Percentiles rank a stretch among this genome's conserved stretches.
phyloP scores from a whole-genome alignment of 148 eudicot genomes.

The Simmondsia chinensis region DNA sequence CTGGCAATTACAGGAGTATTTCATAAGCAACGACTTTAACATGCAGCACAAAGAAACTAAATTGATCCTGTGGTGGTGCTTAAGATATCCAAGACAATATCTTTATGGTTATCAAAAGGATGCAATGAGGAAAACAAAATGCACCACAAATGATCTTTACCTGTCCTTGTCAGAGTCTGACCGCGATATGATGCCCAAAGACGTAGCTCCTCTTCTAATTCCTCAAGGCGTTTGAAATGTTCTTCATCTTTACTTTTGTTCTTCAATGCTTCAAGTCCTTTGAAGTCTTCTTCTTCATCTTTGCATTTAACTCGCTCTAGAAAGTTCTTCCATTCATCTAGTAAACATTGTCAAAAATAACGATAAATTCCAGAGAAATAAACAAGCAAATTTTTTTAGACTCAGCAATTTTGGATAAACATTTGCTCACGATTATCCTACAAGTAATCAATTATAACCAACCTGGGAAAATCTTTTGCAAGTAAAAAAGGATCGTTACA shows the following conservation, averaged over 20 bases:
- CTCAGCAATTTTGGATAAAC: too few species aligned
- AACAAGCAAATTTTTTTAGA: constrained; percentile 9
- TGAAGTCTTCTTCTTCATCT: constrained; percentile 58
- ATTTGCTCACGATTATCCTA: too few species aligned
- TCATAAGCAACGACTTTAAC: background rate
- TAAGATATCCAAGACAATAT: too few species aligned
- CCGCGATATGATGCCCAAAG: constrained; percentile 99
- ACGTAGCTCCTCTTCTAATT: constrained; percentile 68
- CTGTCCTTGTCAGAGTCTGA: constrained; percentile 89
- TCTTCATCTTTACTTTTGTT: constrained; percentile 49
- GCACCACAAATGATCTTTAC: constrained; percentile 20
- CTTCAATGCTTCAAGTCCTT: too few species aligned
- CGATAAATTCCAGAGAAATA: background rate
- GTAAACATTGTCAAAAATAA: background rate
- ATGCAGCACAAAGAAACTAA: background rate
- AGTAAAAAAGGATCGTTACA: constrained; percentile 83
- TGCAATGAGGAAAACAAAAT: background rate
- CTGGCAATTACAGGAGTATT: constrained; percentile 33
- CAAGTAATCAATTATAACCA: constrained; percentile 8
- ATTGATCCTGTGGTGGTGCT: too few species aligned
- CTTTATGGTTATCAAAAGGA: too few species aligned
- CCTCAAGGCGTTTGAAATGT: constrained; percentile 44
- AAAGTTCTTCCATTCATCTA: constrained; percentile 96
- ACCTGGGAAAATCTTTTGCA: constrained; percentile 99
- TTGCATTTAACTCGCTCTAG: constrained; percentile 55